A percentile compares a stretch with the other conserved stretches of the same genome.
phyloP scores from a whole-genome alignment of 2,329 filamentous ascomycete genomes.

The Paramyrothecium roridum region DNA sequence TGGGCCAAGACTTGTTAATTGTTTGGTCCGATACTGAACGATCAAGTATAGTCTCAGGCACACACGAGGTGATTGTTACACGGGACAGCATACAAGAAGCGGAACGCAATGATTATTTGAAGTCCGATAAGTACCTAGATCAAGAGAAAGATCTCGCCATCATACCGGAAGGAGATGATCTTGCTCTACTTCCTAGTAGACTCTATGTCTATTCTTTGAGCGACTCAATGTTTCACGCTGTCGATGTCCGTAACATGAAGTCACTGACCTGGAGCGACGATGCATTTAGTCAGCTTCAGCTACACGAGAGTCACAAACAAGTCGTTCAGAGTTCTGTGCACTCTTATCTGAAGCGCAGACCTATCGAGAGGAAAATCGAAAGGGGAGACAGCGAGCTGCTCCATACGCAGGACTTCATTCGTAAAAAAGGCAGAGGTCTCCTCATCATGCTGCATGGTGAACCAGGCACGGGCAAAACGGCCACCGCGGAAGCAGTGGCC shows the following conservation, averaged over 20 bases:
- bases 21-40: not conserved
- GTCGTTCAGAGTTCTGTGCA: not conserved
- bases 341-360: not conserved
- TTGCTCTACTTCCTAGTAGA: not conserved
- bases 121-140: not conserved
- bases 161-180: not conserved
- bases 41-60: too few relatives aligned
- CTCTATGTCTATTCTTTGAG: not conserved
- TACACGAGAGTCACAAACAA: not conserved
- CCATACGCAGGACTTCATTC: not conserved
- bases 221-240: not conserved
- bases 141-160: too few relatives aligned
- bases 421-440: not conserved
- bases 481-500: not conserved
- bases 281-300: not conserved
- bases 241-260: not conserved
- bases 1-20: too few relatives aligned
- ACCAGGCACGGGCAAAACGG: not conserved
- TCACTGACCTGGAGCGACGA: not conserved
- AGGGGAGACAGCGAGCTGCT: too few relatives aligned
- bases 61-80: not conserved
- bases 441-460: not conserved
- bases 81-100: not conserved
- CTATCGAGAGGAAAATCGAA: not conserved
- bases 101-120: not conserved